Evolutionary conservation across 2,329 filamentous ascomycete species (phyloP).

Genomic region (Raffaelea albimanens): DNA sequence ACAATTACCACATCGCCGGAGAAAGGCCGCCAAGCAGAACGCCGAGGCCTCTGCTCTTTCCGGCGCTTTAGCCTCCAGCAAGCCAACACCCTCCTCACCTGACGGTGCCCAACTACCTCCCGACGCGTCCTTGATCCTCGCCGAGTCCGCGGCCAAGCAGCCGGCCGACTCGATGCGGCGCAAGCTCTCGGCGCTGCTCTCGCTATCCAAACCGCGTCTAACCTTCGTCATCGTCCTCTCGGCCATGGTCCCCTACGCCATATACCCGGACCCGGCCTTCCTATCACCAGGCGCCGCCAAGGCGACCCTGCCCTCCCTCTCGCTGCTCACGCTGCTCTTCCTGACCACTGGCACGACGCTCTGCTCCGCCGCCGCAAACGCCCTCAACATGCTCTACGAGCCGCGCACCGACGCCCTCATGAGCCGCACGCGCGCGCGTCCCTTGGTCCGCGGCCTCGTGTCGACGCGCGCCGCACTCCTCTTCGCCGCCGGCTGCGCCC

Average conservation of each 20-base stretch:
- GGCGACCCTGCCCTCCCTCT: conserved; percentile 61
- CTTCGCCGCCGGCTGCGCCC: conserved; percentile 69
- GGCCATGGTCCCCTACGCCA: conserved; percentile 80
- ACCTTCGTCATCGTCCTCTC: conserved; percentile 86
- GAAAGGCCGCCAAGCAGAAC: conserved; percentile 11
- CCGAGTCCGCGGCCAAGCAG: conserved; percentile 41
- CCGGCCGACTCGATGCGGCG: conserved; percentile 50
- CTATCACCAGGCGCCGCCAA: conserved; percentile 54
- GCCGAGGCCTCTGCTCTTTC: neutral
- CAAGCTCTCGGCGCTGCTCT: conserved; percentile 69
- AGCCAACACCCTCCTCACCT: neutral
- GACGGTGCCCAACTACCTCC: conserved; percentile 3
- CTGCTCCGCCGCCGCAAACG: conserved; percentile 84
- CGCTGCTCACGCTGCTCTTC: conserved; percentile 83
- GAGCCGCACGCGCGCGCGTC: conserved; percentile 83
- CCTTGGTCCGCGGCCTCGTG: conserved; percentile 74
- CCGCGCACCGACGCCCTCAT: conserved; percentile 83
- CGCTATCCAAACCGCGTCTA: conserved; percentile 86
- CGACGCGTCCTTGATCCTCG: conserved; percentile 12
- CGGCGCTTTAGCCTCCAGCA: neutral
- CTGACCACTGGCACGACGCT: conserved; percentile 83
- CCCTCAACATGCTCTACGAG: conserved; percentile 96
- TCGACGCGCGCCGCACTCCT: conserved; percentile 61
- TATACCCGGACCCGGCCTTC: conserved; percentile 87
- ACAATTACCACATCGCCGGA: conserved; percentile 13